Evolutionary conservation across 164 flowering plant species (phyloP), one percentile per base, ranked within the genome.

Genomic region (Stephania yunnanensis): DNA sequence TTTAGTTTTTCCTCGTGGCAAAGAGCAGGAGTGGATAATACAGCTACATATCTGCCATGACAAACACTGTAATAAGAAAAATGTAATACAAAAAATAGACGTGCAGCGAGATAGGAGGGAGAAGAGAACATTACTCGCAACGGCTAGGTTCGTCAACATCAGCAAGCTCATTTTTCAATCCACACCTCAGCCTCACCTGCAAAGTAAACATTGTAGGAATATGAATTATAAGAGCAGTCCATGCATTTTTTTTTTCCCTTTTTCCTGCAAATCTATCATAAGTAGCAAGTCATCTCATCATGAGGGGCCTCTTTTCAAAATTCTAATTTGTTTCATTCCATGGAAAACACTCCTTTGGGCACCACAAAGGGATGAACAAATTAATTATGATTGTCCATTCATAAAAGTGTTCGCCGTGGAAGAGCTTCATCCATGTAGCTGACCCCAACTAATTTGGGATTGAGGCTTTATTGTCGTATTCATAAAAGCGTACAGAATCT

Each of bases 71-170:
- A 36, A 36, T 36, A 36, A 36, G 42, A 36, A 36, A 66, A 65
- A 66, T 22, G 19, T 25, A 19, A 69, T 53, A 61, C 46, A 17
- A 50, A 10, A 48, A 52, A 15, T 42, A 46, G 13, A 2, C 17
- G 44, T 25, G 63, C 10, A 44, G 20, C 4, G 46, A n/a, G 10
- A 50, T 6, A 42, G 55, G 46, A 46, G 25, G 44, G 69, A 77
- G 44, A 71, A 74, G 69, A 73, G 75, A 46, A 68, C 68, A 86
- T 83, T 90, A 95, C 99, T 95, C 99, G 97, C 99, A 95, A 53
- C 99, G 97, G 81, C 99, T 95, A 75, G 99, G 99, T 83, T 93
- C 99, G 77, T 90, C 97, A 46, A 95, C 91, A 84, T 92, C 97
- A 44, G 91, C 63, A 15, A 92, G 83, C 86, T 92, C 99, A 82